Evolutionary conservation across 225 moss, liverwort and hornwort species (phyloP).

Genomic region (Pleurozium schreberi): DNA sequence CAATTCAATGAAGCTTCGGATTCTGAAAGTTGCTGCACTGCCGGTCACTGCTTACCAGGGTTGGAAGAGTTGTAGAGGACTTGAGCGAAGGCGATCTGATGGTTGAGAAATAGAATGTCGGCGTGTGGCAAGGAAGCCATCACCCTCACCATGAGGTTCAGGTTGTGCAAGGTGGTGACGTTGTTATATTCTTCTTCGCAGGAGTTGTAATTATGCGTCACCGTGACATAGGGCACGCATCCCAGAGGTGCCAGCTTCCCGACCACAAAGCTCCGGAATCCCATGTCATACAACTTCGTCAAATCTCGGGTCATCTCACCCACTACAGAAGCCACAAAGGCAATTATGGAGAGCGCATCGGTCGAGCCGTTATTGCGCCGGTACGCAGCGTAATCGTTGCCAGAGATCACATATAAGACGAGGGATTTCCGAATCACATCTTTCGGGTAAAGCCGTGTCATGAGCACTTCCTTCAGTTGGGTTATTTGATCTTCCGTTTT

Average conservation of each 20-base stretch:
- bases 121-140: not conserved
- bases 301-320: not conserved
- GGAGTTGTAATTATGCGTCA: not conserved
- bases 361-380: not conserved
- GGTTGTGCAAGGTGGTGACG: slow-evolving; percentile 25
- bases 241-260: slow-evolving; percentile 4
- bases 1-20: not conserved
- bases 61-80: not conserved
- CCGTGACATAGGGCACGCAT: slow-evolving; percentile 22
- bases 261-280: slow-evolving; percentile 11
- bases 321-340: not conserved
- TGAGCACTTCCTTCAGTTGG: slow-evolving; percentile 16
- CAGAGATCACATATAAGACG: slow-evolving; percentile 9
- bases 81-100: not conserved
- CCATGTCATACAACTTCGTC: not conserved
- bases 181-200: slow-evolving; percentile 2
- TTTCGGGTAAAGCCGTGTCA: not conserved
- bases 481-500: slow-evolving; percentile 33
- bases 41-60: not conserved
- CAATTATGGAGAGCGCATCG: not conserved
- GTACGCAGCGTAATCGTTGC: slow-evolving; percentile 27
- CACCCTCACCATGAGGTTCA: not conserved
- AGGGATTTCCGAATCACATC: not conserved
- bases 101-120: slow-evolving; percentile 8
- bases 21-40: not conserved